Evolutionary conservation across 495 filamentous ascomycete genomes (phyloP).

Genomic region (Penicillium paradoxum): DNA sequence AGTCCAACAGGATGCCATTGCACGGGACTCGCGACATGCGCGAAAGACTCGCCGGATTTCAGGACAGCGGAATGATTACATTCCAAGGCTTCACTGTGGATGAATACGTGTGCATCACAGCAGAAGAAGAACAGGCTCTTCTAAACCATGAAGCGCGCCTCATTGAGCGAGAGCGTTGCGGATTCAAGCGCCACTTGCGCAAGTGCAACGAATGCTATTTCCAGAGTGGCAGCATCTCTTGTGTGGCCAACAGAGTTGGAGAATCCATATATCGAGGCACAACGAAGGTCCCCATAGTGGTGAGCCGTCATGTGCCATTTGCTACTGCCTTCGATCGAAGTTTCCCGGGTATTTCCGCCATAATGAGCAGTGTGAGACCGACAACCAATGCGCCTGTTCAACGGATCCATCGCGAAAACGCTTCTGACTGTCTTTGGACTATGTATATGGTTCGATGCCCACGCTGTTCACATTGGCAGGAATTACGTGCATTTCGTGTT

Average conservation of each 20-base stretch:
- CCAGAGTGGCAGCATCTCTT: neutral
- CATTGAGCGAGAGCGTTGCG: slow-evolving; percentile 8
- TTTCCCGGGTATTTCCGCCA: neutral
- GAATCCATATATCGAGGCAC: neutral
- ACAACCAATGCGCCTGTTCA: neutral
- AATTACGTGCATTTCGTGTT: slow-evolving; percentile 1
- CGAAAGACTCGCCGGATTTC: neutral
- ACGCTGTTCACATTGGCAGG: slow-evolving; percentile 1
- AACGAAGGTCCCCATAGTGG: slow-evolving; percentile 1
- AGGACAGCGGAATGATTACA: neutral
- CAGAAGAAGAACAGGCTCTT: neutral
- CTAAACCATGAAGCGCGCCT: slow-evolving; percentile 5
- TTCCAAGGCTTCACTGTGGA: slow-evolving; percentile 1
- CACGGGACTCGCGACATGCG: neutral
- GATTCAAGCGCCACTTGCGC: slow-evolving; percentile 13
- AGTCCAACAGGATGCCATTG: neutral
- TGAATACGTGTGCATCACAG: neutral
- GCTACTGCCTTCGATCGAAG: slow-evolving; percentile 1
- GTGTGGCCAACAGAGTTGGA: neutral
- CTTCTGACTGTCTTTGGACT: neutral
- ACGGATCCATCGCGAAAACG: neutral
- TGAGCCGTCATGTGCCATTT: neutral
- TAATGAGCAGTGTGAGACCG: neutral
- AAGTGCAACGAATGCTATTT: slow-evolving; percentile 13
- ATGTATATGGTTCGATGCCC: slow-evolving; percentile 8